Evolutionary conservation across 345 rosid genomes (phyloP).

Genomic region (Brassica carinata): DNA sequence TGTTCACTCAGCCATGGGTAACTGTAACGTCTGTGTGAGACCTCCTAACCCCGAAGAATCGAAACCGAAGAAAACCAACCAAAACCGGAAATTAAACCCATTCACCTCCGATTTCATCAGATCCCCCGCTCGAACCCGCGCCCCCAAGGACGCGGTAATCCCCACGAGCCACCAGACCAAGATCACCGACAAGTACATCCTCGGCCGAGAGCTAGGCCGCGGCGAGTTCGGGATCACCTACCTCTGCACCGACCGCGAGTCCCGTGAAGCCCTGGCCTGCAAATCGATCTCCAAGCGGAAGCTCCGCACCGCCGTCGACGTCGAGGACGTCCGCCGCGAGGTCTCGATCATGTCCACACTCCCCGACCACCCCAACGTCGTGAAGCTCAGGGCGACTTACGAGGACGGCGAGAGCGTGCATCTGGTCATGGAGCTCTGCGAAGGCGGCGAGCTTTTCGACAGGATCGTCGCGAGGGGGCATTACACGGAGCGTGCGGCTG

Average conservation of each 20-base stretch:
- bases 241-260: constrained; percentile 88
- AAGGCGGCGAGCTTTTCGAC: constrained; percentile 95
- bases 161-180: constrained; percentile 63
- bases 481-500: constrained; percentile 93
- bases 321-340: constrained; percentile 92
- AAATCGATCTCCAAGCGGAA: constrained; percentile 91
- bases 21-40: constrained; percentile 84
- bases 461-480: constrained; percentile 96
- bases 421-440: constrained; percentile 94
- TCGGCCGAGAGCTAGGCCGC: constrained; percentile 90
- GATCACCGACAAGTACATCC: constrained; percentile 81
- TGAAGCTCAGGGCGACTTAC: constrained; percentile 81
- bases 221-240: constrained; percentile 96
- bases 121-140: constrained; percentile 64
- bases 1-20: constrained; percentile 60
- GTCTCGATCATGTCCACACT: constrained; percentile 87
- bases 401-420: constrained; percentile 92
- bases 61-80: constrained; percentile 42
- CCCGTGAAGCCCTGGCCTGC: constrained; percentile 72
- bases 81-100: constrained; percentile 60
- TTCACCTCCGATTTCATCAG: constrained; percentile 49
- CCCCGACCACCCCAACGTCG: constrained; percentile 82
- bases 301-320: constrained; percentile 80
- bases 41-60: constrained; percentile 56
- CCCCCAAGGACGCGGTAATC: constrained; percentile 60